These are phyloP conservation scores for Rhododendron williamsianum DNA, from an alignment of 148 eudicot species.

Conservation along the genomic window DNA sequence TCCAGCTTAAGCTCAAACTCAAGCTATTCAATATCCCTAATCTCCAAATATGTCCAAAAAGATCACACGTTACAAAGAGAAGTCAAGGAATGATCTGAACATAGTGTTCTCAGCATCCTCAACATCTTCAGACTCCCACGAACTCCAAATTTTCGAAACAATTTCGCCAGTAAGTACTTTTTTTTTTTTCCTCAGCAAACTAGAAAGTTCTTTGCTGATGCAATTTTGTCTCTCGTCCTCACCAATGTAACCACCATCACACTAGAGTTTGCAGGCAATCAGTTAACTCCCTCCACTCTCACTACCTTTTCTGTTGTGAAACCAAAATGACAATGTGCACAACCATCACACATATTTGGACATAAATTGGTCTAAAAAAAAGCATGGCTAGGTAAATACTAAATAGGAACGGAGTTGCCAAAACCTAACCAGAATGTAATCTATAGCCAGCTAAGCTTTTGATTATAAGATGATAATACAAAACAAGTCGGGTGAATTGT, in stretches of 20 bases:
- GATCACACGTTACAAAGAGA: not conserved
- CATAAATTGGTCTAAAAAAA: not conserved
- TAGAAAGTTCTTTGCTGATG: not conserved
- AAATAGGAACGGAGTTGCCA: not conserved
- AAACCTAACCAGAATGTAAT: not conserved
- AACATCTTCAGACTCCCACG: not conserved
- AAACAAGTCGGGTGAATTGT: not conserved
- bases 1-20: not conserved
- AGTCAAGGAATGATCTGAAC: not conserved
- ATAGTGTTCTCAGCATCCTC: not conserved
- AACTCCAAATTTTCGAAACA: not conserved
- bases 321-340: not conserved
- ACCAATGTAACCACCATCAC: not conserved
- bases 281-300: not conserved
- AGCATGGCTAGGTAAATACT: not conserved
- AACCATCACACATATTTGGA: not conserved
- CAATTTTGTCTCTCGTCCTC: not conserved
- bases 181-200: not conserved
- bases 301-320: not conserved
- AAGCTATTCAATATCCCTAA: not conserved
- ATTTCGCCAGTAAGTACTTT: not conserved
- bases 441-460: not conserved
- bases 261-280: not conserved
- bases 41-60: not conserved
- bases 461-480: not conserved